Evolutionary conservation across 148 eudicot species (phyloP).

Genomic region (Vaccinium myrtillus): DNA sequence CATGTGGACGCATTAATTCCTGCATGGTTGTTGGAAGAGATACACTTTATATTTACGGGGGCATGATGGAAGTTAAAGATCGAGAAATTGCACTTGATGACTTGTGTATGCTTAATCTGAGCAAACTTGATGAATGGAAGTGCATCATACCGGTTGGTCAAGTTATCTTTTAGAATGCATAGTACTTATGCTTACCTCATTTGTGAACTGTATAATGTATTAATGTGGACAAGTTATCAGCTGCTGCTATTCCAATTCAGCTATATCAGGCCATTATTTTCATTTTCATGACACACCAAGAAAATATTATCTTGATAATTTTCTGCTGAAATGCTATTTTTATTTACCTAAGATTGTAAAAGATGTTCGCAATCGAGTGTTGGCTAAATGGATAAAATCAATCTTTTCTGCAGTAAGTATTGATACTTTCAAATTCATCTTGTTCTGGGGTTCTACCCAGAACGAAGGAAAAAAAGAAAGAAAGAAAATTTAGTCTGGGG

Average conservation of each 20-base stretch:
- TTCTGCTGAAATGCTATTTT: constrained; percentile 1
- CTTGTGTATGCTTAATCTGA: constrained; percentile 82
- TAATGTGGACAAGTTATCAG: not conserved
- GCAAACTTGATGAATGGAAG: constrained; percentile 98
- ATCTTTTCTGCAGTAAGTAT: not conserved
- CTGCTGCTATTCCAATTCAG: not conserved
- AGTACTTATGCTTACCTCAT: not conserved
- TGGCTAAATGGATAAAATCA: not conserved
- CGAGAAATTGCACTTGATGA: constrained; percentile 94
- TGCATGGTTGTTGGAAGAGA: constrained; percentile 88
- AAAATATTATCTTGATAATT: not conserved
- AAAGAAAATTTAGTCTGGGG: not conserved
- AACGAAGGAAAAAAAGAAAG: not conserved
- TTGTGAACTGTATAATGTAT: not conserved
- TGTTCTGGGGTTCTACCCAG: not conserved
- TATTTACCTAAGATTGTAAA: not conserved
- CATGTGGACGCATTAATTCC: constrained; percentile 95
- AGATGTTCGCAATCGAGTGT: not conserved
- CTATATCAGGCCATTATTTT: not conserved
- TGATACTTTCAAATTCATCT: not conserved
- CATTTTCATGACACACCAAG: not conserved
- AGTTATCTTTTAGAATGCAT: not conserved
- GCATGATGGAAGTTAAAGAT: constrained; percentile 98
- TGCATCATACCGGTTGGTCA: constrained; percentile 80
- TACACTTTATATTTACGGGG: constrained; percentile 86